These are phyloP conservation scores for Mucor lusitanicus DNA, from an alignment of 371 early-diverging fungal genomes.

Conservation along the genomic window DNA sequence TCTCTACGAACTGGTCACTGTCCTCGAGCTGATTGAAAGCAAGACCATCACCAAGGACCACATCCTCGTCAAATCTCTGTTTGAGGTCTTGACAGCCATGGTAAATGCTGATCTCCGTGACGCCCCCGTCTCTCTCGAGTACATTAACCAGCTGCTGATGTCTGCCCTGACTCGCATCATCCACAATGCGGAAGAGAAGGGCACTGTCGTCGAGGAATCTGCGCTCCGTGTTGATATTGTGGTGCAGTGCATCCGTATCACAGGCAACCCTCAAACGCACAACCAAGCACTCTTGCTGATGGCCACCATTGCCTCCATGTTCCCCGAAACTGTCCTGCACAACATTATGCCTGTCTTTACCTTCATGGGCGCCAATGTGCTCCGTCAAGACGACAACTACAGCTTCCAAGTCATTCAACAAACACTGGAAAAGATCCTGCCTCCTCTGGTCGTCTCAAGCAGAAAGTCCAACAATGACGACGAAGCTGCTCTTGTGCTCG, in stretches of 20 bases:
- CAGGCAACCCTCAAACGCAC: constrained; percentile 96
- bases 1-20: constrained; percentile 62
- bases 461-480: constrained; percentile 51
- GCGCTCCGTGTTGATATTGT: constrained; percentile 81
- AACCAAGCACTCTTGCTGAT: constrained; percentile 87
- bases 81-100: constrained; percentile 74
- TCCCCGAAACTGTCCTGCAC: constrained; percentile 85
- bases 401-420: constrained; percentile 94
- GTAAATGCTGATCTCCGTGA: constrained; percentile 59
- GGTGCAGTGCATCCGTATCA: constrained; percentile 86
- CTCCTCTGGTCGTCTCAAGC: constrained; percentile 74
- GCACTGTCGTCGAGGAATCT: constrained; percentile 44
- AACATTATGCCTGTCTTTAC: constrained; percentile 97
- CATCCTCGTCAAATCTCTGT: constrained; percentile 66
- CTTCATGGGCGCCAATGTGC: constrained; percentile 95
- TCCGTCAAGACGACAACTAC: constrained; percentile 95
- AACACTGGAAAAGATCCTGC: constrained; percentile 86
- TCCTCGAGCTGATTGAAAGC: constrained; percentile 74
- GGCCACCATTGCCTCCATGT: constrained; percentile 83
- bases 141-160: constrained; percentile 86
- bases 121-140: constrained; percentile 75
- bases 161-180: constrained; percentile 71
- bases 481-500: constrained; percentile 37
- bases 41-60: constrained; percentile 51
- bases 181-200: constrained; percentile 53